Evolutionary conservation across 768 basidiomycete genomes (phyloP).

Genomic region (Xerocomellus dryophilus): DNA sequence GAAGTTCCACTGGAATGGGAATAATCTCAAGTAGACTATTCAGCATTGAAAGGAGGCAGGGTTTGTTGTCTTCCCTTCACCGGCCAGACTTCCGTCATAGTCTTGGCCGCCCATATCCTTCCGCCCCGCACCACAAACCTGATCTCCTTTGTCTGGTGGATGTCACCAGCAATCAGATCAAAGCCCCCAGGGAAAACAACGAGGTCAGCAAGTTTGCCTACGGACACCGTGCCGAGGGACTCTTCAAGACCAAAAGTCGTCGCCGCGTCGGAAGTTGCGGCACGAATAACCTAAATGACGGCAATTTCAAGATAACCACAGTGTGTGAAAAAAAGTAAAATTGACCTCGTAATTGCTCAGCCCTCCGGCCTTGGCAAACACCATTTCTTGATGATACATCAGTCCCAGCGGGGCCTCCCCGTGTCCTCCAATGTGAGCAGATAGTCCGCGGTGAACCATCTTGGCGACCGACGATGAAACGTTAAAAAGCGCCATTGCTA

Average conservation of each 20-base stretch:
- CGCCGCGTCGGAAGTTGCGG: slow-evolving; percentile 66
- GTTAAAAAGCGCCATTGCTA: slow-evolving; percentile 66
- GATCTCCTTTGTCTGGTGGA: slow-evolving; percentile 49
- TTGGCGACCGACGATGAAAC: slow-evolving; percentile 64
- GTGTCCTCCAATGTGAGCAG: slow-evolving; percentile 69
- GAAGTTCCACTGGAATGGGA: background rate
- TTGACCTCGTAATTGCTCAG: slow-evolving; percentile 66
- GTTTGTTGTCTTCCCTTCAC: slow-evolving; percentile 50
- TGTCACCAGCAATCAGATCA: slow-evolving; percentile 53
- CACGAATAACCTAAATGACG: slow-evolving; percentile 52
- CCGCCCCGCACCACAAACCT: slow-evolving; percentile 61
- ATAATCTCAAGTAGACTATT: slow-evolving; percentile 22
- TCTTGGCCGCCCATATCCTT: slow-evolving; percentile 65
- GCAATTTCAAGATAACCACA: background rate
- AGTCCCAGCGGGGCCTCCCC: slow-evolving; percentile 69
- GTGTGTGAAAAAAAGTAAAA: background rate
- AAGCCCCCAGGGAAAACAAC: slow-evolving; percentile 61
- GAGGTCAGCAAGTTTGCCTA: slow-evolving; percentile 70
- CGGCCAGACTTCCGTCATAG: slow-evolving; percentile 74
- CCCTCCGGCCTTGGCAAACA: slow-evolving; percentile 60
- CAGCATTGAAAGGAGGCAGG: slow-evolving; percentile 58
- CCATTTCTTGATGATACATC: slow-evolving; percentile 79
- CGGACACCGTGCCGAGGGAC: slow-evolving; percentile 60
- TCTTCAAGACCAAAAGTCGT: slow-evolving; percentile 58
- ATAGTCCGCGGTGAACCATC: slow-evolving; percentile 63